Base-by-base conservation (phyloP, 768 basidiomycete genomes). In the Boletus sensibilis region DNA sequence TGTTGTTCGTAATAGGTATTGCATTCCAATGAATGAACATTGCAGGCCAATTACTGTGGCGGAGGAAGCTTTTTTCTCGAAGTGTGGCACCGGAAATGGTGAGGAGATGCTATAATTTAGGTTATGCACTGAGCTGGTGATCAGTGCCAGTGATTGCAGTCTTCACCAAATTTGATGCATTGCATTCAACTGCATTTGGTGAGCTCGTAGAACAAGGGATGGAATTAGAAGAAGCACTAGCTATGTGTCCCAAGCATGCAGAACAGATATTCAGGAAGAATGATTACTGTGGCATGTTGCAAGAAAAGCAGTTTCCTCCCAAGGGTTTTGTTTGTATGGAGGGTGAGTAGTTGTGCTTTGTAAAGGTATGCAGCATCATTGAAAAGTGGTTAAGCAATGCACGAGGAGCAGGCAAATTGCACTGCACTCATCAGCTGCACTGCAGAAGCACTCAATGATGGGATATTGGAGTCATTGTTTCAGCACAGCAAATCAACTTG, bases 151-250 rank as follows among this genome's bases (percentile, higher is more conserved):
- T n/a, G 3, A 64, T 78, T 25, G 68, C 67, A 0, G 44, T 78
- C 31, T 75, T 78, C 57, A 76, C 74, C 1, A 77, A 76, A 51
- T 70, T 70, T 39, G 76, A 77, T 55, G 68, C 61, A 23, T 47
- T 74, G 10, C 50, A 67, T 38, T 37, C n/a, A 34, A 48, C 59
- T 46, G 65, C 66, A 49, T 70, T 59, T 37, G 37, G 59, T 13
- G 10, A 50, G 27, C 53, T 66, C 4, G 10, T 14, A 46, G 40
- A 38, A 49, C n/a, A 44, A 63, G 13, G 63, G 58, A 23, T 11
- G 57, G 42, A 55, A 29, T 13, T n/a, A n/a, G 16, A 20, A 16
- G 46, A 54, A 25, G 53, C 53, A 33, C 1, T 21, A 9, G 14
- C 35, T 11, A 49, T 40, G 31, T 62, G 68, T 46, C 53, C 62